phyloP scores from a whole-genome alignment of 768 basidiomycete genomes.

The Suillus placidus region DNA sequence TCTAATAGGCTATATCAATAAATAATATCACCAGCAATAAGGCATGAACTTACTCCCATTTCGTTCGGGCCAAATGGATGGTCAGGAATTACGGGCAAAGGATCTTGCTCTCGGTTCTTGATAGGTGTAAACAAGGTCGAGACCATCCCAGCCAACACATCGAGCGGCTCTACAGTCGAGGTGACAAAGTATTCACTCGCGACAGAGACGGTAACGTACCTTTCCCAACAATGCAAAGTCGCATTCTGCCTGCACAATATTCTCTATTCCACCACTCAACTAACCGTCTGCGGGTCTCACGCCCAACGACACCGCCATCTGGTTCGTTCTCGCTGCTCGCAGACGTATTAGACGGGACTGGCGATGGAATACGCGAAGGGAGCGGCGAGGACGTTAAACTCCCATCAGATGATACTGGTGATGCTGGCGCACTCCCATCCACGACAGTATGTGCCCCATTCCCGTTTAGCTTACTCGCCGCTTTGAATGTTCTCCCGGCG shows the following conservation, averaged over 20 bases:
- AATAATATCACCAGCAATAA: constrained; percentile 8
- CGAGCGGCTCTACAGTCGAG: constrained; percentile 62
- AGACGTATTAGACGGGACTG: constrained; percentile 59
- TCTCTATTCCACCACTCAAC: constrained; percentile 85
- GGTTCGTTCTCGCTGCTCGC: constrained; percentile 61
- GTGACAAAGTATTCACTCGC: constrained; percentile 4
- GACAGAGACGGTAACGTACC: constrained; percentile 42
- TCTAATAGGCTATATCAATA: constrained; percentile 44
- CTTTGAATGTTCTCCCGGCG: constrained; percentile 59
- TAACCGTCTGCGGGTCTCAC: constrained; percentile 75
- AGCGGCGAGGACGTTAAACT: constrained; percentile 44
- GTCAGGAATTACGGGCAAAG: constrained; percentile 65
- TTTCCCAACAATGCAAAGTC: constrained; percentile 76
- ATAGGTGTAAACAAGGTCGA: constrained; percentile 74
- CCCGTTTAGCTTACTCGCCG: constrained; percentile 44
- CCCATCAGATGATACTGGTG: constrained; percentile 15
- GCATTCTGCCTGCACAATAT: constrained; percentile 85
- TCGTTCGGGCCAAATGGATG: constrained; percentile 76
- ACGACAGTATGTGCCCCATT: constrained; percentile 27
- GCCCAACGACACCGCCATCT: constrained; percentile 77
- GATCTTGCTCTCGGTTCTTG: constrained; percentile 59
- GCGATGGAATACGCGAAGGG: constrained; percentile 60
- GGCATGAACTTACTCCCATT: constrained; percentile 59
- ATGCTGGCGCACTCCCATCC: background rate
- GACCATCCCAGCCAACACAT: constrained; percentile 65